Evolutionary conservation across 805 yeast genomes (phyloP).

Genomic region (Yarrowia osloensis): DNA sequence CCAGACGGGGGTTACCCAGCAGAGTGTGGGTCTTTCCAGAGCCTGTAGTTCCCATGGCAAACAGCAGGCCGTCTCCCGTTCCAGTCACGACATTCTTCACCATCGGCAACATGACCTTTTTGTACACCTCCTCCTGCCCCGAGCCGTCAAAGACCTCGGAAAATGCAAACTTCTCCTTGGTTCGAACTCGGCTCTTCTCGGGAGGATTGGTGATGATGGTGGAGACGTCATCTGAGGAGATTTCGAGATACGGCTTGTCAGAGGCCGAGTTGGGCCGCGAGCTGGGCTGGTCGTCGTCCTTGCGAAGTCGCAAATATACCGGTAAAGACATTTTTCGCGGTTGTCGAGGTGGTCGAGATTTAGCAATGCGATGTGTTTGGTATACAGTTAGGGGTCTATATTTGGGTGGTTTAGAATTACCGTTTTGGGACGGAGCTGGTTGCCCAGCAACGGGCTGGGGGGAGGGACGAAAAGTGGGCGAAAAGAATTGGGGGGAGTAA

Average conservation of each 20-base stretch:
- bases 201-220: constrained; percentile 38
- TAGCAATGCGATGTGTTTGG: not conserved
- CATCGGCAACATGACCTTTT: constrained; percentile 42
- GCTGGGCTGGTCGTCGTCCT: constrained; percentile 28
- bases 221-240: constrained; percentile 35
- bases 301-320: constrained; percentile 46
- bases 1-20: constrained; percentile 37
- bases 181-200: constrained; percentile 35
- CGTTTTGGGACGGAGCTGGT: constrained; percentile 10
- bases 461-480: too few relatives aligned
- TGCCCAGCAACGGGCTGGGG: constrained; percentile 13
- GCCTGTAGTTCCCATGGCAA: constrained; percentile 57
- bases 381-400: constrained; percentile 25
- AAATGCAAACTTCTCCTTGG: constrained; percentile 40
- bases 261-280: constrained; percentile 32
- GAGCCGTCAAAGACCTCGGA: constrained; percentile 43
- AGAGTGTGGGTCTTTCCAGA: constrained; percentile 49
- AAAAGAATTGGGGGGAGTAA: too few relatives aligned
- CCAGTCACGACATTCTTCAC: constrained; percentile 41
- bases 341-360: constrained; percentile 1
- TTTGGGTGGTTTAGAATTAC: constrained; percentile 22
- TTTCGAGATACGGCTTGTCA: constrained; percentile 38
- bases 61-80: constrained; percentile 47
- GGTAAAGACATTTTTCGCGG: constrained; percentile 38
- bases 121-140: constrained; percentile 46